A percentile compares a stretch with the other conserved stretches of the same genome.
Evolutionary conservation across 768 basidiomycete genomes (phyloP).

Genomic region (Podaxis sp.): DNA sequence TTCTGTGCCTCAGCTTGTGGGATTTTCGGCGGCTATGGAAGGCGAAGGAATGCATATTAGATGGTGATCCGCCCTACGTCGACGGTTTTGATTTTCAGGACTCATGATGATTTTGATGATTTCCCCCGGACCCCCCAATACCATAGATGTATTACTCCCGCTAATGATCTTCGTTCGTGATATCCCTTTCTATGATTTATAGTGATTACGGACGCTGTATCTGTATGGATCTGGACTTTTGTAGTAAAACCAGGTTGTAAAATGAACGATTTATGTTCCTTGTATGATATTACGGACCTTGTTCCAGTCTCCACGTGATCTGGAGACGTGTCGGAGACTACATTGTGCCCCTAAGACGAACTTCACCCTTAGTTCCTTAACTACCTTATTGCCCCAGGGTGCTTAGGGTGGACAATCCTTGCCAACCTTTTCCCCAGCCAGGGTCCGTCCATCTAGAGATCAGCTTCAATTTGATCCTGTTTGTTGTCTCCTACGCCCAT

Average conservation of each 20-base stretch:
- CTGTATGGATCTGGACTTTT: not conserved
- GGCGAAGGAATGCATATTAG: constrained; percentile 28
- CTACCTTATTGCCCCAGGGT: no score
- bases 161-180: not conserved
- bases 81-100: no score
- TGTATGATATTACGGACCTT: not conserved
- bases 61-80: not conserved
- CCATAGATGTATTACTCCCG: not conserved
- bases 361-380: no score
- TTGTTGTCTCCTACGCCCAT: not conserved
- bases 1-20: constrained; percentile 68
- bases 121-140: not conserved
- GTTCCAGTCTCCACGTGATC: not conserved
- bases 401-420: not conserved
- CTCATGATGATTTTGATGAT: not conserved
- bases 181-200: not conserved
- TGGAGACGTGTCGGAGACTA: not conserved
- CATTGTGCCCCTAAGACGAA: not conserved
- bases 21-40: constrained; percentile 64
- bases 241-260: not conserved
- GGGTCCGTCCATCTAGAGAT: not conserved
- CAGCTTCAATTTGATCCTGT: not conserved
- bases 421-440: not conserved
- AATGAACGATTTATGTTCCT: not conserved
- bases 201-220: not conserved